A percentile compares a stretch with the other conserved stretches of the same genome.
These are phyloP conservation scores for Podila epicladia DNA, from an alignment of 192 early-diverging fungal genomes.

Conservation along the genomic window DNA sequence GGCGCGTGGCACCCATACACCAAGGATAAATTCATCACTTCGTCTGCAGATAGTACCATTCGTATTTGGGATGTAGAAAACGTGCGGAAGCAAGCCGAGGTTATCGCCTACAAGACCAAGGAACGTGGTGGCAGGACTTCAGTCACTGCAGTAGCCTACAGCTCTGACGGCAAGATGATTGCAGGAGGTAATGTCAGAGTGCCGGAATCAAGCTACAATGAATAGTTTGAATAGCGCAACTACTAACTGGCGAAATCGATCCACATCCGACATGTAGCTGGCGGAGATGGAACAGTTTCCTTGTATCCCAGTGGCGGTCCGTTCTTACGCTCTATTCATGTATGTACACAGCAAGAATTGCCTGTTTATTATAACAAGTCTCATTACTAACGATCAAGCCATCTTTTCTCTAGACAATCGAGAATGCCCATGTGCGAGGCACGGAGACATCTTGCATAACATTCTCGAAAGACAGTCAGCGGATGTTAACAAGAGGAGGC, in stretches of 20 bases:
- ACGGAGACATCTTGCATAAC: slow-evolving; percentile 75
- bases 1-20: slow-evolving; percentile 83
- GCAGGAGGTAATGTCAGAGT: slow-evolving; percentile 58
- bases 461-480: slow-evolving; percentile 72
- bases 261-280: slow-evolving; percentile 49
- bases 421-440: slow-evolving; percentile 74
- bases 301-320: slow-evolving; percentile 78
- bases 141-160: slow-evolving; percentile 78
- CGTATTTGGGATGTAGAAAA: slow-evolving; percentile 86
- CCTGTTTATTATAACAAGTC: background rate
- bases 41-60: slow-evolving; percentile 84
- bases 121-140: slow-evolving; percentile 73
- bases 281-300: slow-evolving; percentile 78
- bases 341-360: slow-evolving; percentile 26
- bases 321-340: slow-evolving; percentile 70
- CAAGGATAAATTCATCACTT: slow-evolving; percentile 75
- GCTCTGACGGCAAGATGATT: slow-evolving; percentile 74
- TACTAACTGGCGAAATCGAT: background rate
- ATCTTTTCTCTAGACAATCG: slow-evolving; percentile 55
- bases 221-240: background rate
- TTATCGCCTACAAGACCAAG: slow-evolving; percentile 81
- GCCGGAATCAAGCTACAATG: background rate
- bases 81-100: slow-evolving; percentile 74
- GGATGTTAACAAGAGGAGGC: slow-evolving; percentile 80
- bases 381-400: background rate